Evolutionary conservation across 176 grass and related monocot genomes (phyloP), one percentile per base, ranked within the genome.

Genomic region (Oryza punctata): DNA sequence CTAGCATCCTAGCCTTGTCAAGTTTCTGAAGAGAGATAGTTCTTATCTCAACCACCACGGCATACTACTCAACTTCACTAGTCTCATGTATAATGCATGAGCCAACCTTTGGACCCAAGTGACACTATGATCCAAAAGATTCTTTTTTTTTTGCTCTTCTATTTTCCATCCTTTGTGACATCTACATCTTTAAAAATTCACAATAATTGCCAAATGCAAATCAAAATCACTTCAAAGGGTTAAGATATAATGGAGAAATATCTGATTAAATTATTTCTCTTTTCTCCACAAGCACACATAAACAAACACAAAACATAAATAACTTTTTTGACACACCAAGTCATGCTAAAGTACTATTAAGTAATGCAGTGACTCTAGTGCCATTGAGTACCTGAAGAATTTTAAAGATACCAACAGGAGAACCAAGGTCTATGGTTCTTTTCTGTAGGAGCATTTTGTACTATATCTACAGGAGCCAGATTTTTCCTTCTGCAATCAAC

Each of bases 61-160:
- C 23, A 86, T 16, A 52, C 24, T 67, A 70, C 37, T 38, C 37
- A 38, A 38, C 47, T 70, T 71, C 77, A 46, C 30, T 59, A 76
- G 43, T 70, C 66, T 71, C 82, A 70, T 77, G 65, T 71, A 69
- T 64, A 77, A 65, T 81, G 65, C 72, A 76, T 66, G 44, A 76
- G 52, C 65, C 82, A 81, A 57, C 30, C 82, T 54, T 81, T 89
- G 72, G 78, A 77, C 78, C 81, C 66, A 35, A 52, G 72, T 60
- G 73, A 85, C 46, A 65, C 78, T 85, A 85, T 81, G 66, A 81
- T 85, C 88, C 83, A 89, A 85, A 89, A 82, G 30, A 85, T 77
- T 63, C 65, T n/a, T 57, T 57, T 2, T 57, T 2, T 85, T 71
- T 64, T 64, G 16, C 24, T 85, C n/a, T 52, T 21, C 13, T 47